Base-by-base conservation (phyloP, 306 rosid genomes). In the Glycine tomentella region DNA sequence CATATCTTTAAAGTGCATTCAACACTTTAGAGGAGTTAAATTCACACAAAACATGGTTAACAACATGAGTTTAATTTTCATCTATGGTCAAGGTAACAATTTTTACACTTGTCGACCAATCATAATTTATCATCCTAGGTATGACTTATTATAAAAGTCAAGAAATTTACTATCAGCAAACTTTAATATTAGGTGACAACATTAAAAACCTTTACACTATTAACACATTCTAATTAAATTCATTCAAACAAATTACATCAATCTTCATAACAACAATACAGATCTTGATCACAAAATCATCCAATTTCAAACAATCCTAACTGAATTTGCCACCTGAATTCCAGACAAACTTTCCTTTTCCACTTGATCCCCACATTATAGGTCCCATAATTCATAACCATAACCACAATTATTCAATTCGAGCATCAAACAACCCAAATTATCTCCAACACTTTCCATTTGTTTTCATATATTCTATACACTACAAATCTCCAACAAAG, bases 251-350 rank as follows among this genome's bases (percentile, higher is more conserved):
- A 13, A 78, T 66, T 14, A 38, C 15, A 2, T 38, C 59, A 73
- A 78, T 65, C 56, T 49, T 4, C 46, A 56, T 16, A 45, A 71
- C 51, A 31, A 44, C 46, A 8, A 51, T 25, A 8, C 64, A 69
- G 16, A 62, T 62, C 74, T 51, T 33, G 44, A 62, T 70, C 76
- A 46, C 72, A 71, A 8, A 38, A 72, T 77, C 62, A 72, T 76
- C 76, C 15, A 58, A 76, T 56, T 45, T n/a, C 3, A 8, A 48
- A 44, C 84, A 45, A 67, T 17, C 61, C 65, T 52, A 9, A 40
- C 40, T 12, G 68, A 12, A 16, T 74, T 81, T 15, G n/a, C n/a
- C 42, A 0, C 5, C 42, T 38, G 42, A 38, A 38, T 38, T 3
- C 42, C 42, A 38, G 8, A 46, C 8, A 3, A n/a, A 17, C 44